A percentile compares a stretch with the other conserved stretches of the same genome.
Conservation (phyloP, 768 basidiomycete genomes). For the Kwoniella dendrophila region DNA sequence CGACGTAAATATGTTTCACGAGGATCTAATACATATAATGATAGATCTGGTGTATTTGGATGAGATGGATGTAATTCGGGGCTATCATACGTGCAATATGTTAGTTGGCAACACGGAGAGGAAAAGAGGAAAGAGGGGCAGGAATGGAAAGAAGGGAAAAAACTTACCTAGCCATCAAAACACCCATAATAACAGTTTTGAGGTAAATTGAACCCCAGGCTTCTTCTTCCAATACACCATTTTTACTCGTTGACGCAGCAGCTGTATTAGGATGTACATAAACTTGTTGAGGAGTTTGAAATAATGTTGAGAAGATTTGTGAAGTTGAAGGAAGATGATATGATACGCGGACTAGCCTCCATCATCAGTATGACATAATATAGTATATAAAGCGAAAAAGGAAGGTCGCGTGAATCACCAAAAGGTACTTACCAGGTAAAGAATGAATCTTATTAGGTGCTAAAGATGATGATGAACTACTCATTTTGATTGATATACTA, state of each 20-base stretch:
- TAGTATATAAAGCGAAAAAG: no score
- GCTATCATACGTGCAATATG: slow-evolving; percentile 17
- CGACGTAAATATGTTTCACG: slow-evolving; percentile 44
- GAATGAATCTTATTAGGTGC: slow-evolving; percentile 46
- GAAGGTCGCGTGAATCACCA: slow-evolving; percentile 12
- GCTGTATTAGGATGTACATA: slow-evolving; percentile 45
- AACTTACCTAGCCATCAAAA: slow-evolving; percentile 45
- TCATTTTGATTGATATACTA: neutral
- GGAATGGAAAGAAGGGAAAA: neutral
- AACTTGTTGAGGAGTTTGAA: slow-evolving; percentile 39
- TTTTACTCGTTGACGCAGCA: slow-evolving; percentile 13
- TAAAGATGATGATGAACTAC: slow-evolving; percentile 7
- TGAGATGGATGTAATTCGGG: slow-evolving; percentile 41
- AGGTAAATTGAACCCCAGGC: slow-evolving; percentile 49
- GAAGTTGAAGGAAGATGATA: slow-evolving; percentile 44
- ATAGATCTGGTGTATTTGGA: slow-evolving; percentile 34
- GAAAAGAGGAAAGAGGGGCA: neutral
- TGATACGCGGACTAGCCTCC: slow-evolving; percentile 35
- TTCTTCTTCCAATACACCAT: slow-evolving; percentile 36
- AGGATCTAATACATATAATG: slow-evolving; percentile 49
- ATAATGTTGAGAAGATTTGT: slow-evolving; percentile 39
- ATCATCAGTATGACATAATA: neutral
- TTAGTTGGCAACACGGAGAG: neutral
- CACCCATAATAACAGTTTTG: slow-evolving; percentile 47
- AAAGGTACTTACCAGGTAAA: slow-evolving; percentile 39